phyloP scores from a whole-genome alignment of 257 asterid genomes.

The Solanum paucissectum region DNA sequence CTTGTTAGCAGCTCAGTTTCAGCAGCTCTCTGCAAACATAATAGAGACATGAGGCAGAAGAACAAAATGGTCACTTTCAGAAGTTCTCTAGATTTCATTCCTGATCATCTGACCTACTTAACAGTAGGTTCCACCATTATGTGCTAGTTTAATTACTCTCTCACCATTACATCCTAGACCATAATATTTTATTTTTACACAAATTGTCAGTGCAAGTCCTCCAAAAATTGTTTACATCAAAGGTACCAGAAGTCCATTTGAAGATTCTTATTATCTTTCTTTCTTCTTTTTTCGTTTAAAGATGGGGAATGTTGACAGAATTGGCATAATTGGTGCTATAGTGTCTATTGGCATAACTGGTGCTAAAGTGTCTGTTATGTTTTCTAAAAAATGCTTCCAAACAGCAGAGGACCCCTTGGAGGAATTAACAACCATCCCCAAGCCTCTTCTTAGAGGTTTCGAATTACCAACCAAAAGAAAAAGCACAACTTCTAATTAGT shows the following conservation, averaged over 20 bases:
- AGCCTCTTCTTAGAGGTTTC: not conserved
- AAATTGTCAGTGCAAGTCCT: not conserved
- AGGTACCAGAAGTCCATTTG: not conserved
- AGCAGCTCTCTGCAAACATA: conserved; percentile 73
- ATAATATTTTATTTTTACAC: not conserved
- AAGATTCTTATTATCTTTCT: not conserved
- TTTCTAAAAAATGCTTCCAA: not conserved
- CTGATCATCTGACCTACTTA: not conserved
- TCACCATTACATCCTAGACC: not conserved
- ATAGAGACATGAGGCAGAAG: not conserved
- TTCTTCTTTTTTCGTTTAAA: not conserved
- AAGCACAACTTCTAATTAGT: not conserved
- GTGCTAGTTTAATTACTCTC: not conserved
- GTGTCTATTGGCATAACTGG: not conserved
- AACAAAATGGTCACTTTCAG: not conserved
- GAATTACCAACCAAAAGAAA: not conserved
- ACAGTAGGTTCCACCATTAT: not conserved
- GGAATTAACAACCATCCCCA: not conserved
- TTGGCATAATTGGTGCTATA: not conserved
- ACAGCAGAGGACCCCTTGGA: not conserved
- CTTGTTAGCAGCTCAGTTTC: conserved; percentile 82
- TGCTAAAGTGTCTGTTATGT: not conserved
- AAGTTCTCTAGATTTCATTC: not conserved
- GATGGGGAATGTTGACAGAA: not conserved
- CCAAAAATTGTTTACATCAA: not conserved